Conservation (phyloP, 2,329 filamentous ascomycete species). For the Akanthomyces lecanii region DNA sequence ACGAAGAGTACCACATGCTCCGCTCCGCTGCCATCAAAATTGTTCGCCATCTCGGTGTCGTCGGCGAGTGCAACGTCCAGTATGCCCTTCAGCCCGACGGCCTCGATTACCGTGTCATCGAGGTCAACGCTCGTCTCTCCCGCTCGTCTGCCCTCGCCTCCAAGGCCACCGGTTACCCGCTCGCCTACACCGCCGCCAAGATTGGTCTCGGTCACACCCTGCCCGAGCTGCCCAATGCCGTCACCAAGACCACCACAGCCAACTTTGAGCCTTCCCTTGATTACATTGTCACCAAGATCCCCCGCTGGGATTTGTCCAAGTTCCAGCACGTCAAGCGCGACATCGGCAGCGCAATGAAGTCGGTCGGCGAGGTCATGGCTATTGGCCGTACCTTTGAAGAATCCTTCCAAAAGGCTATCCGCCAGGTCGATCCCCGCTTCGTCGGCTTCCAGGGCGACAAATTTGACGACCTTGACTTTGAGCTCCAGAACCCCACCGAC, state of each 20-base stretch:
- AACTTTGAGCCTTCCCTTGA: slow-evolving; percentile 98
- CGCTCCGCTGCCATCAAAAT: slow-evolving; percentile 97
- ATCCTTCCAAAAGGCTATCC: slow-evolving; percentile 97
- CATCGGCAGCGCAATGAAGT: slow-evolving; percentile 98
- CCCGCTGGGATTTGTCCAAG: slow-evolving; percentile 96
- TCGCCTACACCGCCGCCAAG: slow-evolving; percentile 97
- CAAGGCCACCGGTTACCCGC: slow-evolving; percentile 95
- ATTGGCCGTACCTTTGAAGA: slow-evolving; percentile 98
- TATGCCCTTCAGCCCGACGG: slow-evolving; percentile 96
- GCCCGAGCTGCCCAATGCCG: slow-evolving; percentile 92
- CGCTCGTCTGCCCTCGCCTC: slow-evolving; percentile 95
- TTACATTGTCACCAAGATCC: slow-evolving; percentile 98
- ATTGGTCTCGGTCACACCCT: slow-evolving; percentile 94
- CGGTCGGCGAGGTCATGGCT: slow-evolving; percentile 98
- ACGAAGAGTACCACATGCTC: slow-evolving; percentile 99
- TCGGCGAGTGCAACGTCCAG: slow-evolving; percentile 98
- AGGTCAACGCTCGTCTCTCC: slow-evolving; percentile 97
- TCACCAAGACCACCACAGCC: slow-evolving; percentile 96
- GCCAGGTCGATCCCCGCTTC: slow-evolving; percentile 90
- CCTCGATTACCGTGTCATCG: slow-evolving; percentile 96
- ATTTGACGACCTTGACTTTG: slow-evolving; percentile 88
- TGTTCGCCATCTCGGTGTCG: slow-evolving; percentile 91
- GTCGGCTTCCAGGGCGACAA: slow-evolving; percentile 92
- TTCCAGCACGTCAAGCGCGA: slow-evolving; percentile 98
- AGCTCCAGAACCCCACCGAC: slow-evolving; percentile 88